phyloP scores from a whole-genome alignment of 1,284 basidiomycete species.

The Heterobasidion annosum region DNA sequence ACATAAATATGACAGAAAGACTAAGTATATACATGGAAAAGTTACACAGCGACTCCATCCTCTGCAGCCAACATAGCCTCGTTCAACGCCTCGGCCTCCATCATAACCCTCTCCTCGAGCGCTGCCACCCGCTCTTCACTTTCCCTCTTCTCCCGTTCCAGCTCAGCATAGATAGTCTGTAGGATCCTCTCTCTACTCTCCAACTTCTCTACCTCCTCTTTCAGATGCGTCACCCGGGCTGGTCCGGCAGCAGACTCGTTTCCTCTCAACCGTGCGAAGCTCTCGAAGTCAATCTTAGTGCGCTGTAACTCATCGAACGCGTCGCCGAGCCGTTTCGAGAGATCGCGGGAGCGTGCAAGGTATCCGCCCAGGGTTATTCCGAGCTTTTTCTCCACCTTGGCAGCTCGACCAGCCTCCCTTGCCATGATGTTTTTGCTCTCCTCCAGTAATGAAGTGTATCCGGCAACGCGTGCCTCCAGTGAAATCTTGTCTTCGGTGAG shows the following conservation, averaged over 20 bases:
- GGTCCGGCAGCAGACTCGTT: constrained; percentile 74
- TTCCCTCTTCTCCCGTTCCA: constrained; percentile 67
- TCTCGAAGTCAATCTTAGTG: constrained; percentile 64
- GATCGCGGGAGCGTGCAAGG: constrained; percentile 65
- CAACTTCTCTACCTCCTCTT: constrained; percentile 78
- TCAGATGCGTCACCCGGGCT: constrained; percentile 61
- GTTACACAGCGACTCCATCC: constrained; percentile 5
- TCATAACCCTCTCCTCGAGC: constrained; percentile 71
- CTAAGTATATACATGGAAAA: not conserved
- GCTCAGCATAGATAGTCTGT: constrained; percentile 78
- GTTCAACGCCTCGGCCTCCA: constrained; percentile 76
- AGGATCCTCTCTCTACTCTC: constrained; percentile 69
- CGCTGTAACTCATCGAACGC: constrained; percentile 66
- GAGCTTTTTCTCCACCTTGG: constrained; percentile 91
- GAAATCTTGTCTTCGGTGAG: constrained; percentile 56
- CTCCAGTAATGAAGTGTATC: constrained; percentile 56
- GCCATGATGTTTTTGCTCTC: constrained; percentile 68
- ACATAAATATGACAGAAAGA: not conserved
- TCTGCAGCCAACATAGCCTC: constrained; percentile 62
- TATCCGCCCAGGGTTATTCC: constrained; percentile 87
- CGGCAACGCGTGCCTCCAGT: constrained; percentile 50
- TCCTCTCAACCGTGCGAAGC: constrained; percentile 63
- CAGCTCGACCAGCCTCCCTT: constrained; percentile 73
- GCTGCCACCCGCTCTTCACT: constrained; percentile 48
- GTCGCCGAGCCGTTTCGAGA: constrained; percentile 58